These are phyloP conservation scores for Ajuga reptans DNA, from an alignment of 305 asterid genomes.

Conservation along the genomic window DNA sequence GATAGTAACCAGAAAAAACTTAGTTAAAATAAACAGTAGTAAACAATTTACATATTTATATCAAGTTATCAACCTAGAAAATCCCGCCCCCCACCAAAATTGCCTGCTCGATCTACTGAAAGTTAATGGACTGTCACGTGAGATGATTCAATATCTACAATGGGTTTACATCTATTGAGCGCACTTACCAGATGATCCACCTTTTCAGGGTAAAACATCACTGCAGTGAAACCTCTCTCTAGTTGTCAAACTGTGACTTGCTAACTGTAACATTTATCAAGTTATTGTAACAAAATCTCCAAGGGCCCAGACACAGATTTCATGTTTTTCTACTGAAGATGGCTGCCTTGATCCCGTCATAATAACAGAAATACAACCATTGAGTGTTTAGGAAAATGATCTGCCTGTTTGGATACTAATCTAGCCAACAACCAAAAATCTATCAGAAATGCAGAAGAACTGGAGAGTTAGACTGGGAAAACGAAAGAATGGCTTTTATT, in stretches of 20 bases:
- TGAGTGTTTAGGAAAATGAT: too few relatives aligned
- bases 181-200: not conserved
- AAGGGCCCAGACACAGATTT: not conserved
- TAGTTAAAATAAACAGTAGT: slow-evolving; percentile 10
- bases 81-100: too few relatives aligned
- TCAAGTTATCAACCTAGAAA: too few relatives aligned
- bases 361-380: not conserved
- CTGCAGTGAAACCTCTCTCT: not conserved
- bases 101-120: not conserved
- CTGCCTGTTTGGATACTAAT: too few relatives aligned
- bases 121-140: not conserved
- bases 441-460: too few relatives aligned
- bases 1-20: not conserved
- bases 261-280: not conserved
- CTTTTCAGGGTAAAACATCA: not conserved
- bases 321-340: not conserved
- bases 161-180: not conserved
- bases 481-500: too few relatives aligned
- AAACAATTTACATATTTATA: slow-evolving; percentile 1
- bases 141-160: slow-evolving; percentile 1
- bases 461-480: too few relatives aligned
- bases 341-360: not conserved
- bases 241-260: too few relatives aligned
- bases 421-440: too few relatives aligned
- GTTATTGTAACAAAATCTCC: not conserved